Percentiles rank a stretch among this genome's conserved stretches.
Conservation (phyloP, 2,329 filamentous ascomycete species). For the Cryphonectria nitschkei region DNA sequence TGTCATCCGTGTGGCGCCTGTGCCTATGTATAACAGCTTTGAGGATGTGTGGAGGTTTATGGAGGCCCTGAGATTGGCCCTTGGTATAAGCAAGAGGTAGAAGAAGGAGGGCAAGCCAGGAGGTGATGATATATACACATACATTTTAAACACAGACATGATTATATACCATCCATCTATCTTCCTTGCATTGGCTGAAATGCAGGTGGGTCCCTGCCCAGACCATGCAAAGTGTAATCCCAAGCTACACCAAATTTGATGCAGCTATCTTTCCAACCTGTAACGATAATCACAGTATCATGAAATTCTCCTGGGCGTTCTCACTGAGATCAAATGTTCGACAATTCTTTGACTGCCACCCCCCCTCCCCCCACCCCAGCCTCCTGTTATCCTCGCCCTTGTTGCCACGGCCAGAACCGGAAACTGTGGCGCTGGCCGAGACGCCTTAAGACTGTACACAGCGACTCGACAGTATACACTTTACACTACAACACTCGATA, state of each 20-base stretch:
- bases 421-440: not conserved
- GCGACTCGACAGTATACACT: not conserved
- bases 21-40: constrained; percentile 82
- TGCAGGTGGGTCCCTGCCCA: too few relatives aligned
- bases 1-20: constrained; percentile 82
- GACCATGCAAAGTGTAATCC: too few relatives aligned
- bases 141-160: not conserved
- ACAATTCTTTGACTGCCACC: not conserved
- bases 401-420: not conserved
- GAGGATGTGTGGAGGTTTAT: constrained; percentile 65
- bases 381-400: too few relatives aligned
- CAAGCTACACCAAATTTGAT: too few relatives aligned
- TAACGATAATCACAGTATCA: too few relatives aligned
- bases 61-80: constrained; percentile 42
- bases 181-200: not conserved
- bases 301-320: too few relatives aligned
- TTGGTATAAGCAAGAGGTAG: constrained; percentile 25
- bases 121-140: not conserved
- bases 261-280: too few relatives aligned
- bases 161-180: not conserved
- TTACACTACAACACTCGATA: not conserved
- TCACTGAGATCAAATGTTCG: not conserved
- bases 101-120: not conserved
- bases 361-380: too few relatives aligned
- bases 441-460: not conserved